A percentile compares a stretch with the other conserved stretches of the same genome.
Conservation (phyloP, 169 alveolate genomes). For the Neospora caninum region DNA sequence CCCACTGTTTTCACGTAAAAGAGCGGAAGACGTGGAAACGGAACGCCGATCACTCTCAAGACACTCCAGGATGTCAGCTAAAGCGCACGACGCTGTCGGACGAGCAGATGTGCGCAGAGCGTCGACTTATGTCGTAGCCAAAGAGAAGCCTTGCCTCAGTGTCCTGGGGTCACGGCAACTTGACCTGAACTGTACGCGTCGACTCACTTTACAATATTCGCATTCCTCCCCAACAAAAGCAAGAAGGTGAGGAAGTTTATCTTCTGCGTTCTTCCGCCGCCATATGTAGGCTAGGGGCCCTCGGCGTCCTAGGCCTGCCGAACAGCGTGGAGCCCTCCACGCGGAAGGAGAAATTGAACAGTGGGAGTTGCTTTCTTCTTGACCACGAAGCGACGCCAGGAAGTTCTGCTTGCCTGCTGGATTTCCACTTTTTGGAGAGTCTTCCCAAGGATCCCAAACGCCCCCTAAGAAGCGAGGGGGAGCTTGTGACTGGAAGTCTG, state of each 20-base stretch:
- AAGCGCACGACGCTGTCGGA: no score
- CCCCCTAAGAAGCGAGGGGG: not conserved
- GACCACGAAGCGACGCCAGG: not conserved
- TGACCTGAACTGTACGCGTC: no score
- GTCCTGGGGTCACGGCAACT: no score
- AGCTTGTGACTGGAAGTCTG: no score
- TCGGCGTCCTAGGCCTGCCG: not conserved
- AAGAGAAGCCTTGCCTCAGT: no score
- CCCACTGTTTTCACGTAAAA: no score
- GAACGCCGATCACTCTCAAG: no score
- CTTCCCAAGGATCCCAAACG: not conserved
- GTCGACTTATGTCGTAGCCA: no score
- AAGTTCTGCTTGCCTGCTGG: not conserved
- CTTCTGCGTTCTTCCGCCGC: not conserved
- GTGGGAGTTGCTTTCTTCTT: not conserved
- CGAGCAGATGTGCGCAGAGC: no score
- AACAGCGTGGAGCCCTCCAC: not conserved
- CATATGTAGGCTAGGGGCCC: not conserved
- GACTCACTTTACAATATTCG: conserved; percentile 10
- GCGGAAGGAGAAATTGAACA: not conserved
- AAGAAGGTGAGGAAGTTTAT: not conserved
- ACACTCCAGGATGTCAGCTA: no score
- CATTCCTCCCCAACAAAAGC: conserved; percentile 33
- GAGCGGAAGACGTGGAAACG: no score
- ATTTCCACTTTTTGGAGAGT: not conserved